Evolutionary conservation across 257 asterid species (phyloP).

Genomic region (Euphrasia confusa): DNA sequence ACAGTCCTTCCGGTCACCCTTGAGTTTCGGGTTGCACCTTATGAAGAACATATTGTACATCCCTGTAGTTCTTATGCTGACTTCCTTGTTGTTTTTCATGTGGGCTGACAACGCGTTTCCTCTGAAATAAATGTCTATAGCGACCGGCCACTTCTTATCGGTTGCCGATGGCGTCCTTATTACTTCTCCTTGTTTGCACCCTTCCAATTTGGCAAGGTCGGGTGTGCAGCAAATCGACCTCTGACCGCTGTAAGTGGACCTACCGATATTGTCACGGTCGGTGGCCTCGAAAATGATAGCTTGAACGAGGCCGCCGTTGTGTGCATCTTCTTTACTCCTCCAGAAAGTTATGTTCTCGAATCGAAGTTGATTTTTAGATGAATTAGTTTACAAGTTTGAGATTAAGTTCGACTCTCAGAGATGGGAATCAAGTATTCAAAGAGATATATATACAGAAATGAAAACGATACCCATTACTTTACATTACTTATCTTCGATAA

Average conservation of each 20-base stretch:
- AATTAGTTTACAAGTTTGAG: not conserved
- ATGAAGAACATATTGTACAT: slow-evolving; percentile 97
- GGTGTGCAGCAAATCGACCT: slow-evolving; percentile 94
- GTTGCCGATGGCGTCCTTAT: slow-evolving; percentile 62
- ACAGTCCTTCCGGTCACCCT: slow-evolving; percentile 79
- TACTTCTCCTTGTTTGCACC: slow-evolving; percentile 87
- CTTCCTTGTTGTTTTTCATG: slow-evolving; percentile 62
- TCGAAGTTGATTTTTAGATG: slow-evolving; percentile 33
- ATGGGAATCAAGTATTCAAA: slow-evolving; percentile 18
- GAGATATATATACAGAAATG: not conserved
- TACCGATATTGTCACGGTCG: slow-evolving; percentile 86
- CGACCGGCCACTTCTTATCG: slow-evolving; percentile 68
- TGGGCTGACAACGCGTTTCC: slow-evolving; percentile 59
- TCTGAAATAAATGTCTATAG: slow-evolving; percentile 53
- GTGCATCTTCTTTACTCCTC: slow-evolving; percentile 68
- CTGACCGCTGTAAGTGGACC: slow-evolving; percentile 97
- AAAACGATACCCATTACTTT: not conserved
- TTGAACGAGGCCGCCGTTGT: slow-evolving; percentile 77
- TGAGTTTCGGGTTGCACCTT: slow-evolving; percentile 82
- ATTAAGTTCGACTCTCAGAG: slow-evolving; percentile 21
- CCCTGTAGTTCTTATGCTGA: slow-evolving; percentile 65
- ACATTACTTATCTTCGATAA: slow-evolving; percentile 2
- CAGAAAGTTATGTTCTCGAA: slow-evolving; percentile 90
- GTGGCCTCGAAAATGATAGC: slow-evolving; percentile 80
- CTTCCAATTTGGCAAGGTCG: slow-evolving; percentile 90